Base-by-base conservation (phyloP, 1,284 basidiomycete species). In the Naganishia cerealis region DNA sequence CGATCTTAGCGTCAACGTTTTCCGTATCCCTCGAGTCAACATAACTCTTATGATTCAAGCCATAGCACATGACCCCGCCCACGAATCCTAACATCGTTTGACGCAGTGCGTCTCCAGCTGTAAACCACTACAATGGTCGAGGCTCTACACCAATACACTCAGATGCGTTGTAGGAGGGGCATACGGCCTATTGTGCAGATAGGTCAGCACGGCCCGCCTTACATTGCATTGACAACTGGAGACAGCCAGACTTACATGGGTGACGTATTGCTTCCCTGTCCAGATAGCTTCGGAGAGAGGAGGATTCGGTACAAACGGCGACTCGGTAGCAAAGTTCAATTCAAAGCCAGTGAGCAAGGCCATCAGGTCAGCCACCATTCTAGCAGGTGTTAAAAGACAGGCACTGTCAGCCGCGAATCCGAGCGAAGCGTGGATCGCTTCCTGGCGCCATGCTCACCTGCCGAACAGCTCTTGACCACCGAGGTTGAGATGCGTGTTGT, bases 331-430 rank as follows among this genome's bases (percentile, higher is more conserved):
- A 26, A 62, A 68, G 21, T 61, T 68, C 10, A 26, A 13, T 52
- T 63, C 67, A 26, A 68, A 68, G 9, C 57, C 57, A 21, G 58
- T 59, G 21, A 68, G 55, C 15, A 68, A 42, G n/a, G 57, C 70
- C 72, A 83, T 73, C 42, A 83, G 76, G 67, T 83, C 80, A 8
- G 82, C 82, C 0, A 83, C 74, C 80, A 82, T 82, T 42, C 61
- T 63, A 13, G 1, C 6, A 3, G 1, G 29, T 12, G 26, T 18
- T 10, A 6, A 7, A 50, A 50, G 29, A 8, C 38, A 50, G 38
- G 50, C 15, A n/a, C 42, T 16, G 39, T 63, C 16, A 38, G 33
- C 15, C 0, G 53, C 40, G 12, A 12, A 26, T 16, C 16, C 21
- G 10, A 42, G 8, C 10, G 33, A 15, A 29, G 3, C 15, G 33